Evolutionary conservation across 495 filamentous ascomycete species (phyloP).

Genomic region (Aspergillus incahuasiensis): DNA sequence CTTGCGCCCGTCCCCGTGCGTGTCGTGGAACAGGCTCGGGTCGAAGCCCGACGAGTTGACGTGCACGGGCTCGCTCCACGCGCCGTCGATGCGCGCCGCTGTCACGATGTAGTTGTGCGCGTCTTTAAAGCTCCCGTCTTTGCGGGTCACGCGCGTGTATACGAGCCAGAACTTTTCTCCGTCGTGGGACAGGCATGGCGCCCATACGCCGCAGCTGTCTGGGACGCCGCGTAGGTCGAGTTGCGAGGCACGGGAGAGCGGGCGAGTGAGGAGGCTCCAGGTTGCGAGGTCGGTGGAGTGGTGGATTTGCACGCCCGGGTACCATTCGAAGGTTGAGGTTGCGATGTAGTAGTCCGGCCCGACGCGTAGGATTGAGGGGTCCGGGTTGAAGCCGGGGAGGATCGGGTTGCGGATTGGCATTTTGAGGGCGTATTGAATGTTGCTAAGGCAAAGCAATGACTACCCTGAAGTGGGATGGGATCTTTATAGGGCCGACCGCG

Average conservation of each 20-base stretch:
- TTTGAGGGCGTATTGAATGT: too few relatives aligned
- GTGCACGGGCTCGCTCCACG: slow-evolving; percentile 54
- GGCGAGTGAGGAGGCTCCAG: slow-evolving; percentile 30
- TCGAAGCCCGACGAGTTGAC: slow-evolving; percentile 53
- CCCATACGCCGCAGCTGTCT: slow-evolving; percentile 59
- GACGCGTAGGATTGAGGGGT: slow-evolving; percentile 56
- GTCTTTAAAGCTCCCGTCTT: slow-evolving; percentile 6
- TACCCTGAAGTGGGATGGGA: too few relatives aligned
- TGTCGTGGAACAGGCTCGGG: slow-evolving; percentile 55
- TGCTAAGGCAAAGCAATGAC: too few relatives aligned
- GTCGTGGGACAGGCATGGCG: slow-evolving; percentile 56
- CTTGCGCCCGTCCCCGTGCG: slow-evolving; percentile 49
- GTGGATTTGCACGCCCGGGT: slow-evolving; percentile 56
- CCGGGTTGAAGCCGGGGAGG: slow-evolving; percentile 58
- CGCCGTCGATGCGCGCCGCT: slow-evolving; percentile 4
- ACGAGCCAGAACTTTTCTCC: slow-evolving; percentile 46
- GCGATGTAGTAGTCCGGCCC: slow-evolving; percentile 58
- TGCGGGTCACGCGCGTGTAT: slow-evolving; percentile 1
- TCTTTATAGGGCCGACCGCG: too few relatives aligned
- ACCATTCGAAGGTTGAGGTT: slow-evolving; percentile 61
- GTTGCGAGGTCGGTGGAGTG: slow-evolving; percentile 53
- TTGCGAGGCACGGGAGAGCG: slow-evolving; percentile 16
- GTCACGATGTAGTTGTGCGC: slow-evolving; percentile 5
- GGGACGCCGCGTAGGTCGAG: slow-evolving; percentile 18
- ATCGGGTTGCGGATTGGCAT: slow-evolving; percentile 45